Conservation (phyloP, 306 rosid genomes). For the Trifolium pratense region DNA sequence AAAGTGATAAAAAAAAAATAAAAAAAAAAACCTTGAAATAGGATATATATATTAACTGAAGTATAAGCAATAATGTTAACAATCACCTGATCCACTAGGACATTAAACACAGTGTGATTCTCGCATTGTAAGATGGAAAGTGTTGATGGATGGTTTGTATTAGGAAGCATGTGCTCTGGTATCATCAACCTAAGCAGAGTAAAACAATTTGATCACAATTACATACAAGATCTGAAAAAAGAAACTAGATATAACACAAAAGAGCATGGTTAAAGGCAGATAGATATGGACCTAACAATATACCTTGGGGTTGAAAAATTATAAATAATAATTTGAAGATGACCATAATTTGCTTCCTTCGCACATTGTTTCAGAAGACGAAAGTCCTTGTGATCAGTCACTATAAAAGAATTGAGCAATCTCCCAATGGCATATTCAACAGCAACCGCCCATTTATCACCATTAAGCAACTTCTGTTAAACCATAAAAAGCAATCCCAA, state of each 20-base stretch:
- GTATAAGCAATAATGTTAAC: neutral
- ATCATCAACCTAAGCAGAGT: neutral
- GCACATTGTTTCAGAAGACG: neutral
- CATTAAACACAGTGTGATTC: neutral
- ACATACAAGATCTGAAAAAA: neutral
- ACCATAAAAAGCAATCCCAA: neutral
- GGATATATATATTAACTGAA: neutral
- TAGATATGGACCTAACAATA: neutral
- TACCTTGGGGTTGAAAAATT: neutral
- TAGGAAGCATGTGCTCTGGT: neutral
- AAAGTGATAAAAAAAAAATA: neutral
- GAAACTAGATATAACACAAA: neutral
- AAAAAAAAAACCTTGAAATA: neutral
- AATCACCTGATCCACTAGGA: neutral
- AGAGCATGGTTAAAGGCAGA: neutral
- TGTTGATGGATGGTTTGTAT: neutral
- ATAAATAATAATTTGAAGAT: no score
- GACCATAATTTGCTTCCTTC: neutral
- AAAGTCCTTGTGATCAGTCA: neutral
- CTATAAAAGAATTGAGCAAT: neutral
- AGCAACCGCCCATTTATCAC: neutral
- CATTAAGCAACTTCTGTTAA: neutral
- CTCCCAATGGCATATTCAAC: neutral
- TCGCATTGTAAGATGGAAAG: neutral
- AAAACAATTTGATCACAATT: neutral